Conservation (phyloP, 2,329 filamentous ascomycete species). For the Capronia coronata region DNA sequence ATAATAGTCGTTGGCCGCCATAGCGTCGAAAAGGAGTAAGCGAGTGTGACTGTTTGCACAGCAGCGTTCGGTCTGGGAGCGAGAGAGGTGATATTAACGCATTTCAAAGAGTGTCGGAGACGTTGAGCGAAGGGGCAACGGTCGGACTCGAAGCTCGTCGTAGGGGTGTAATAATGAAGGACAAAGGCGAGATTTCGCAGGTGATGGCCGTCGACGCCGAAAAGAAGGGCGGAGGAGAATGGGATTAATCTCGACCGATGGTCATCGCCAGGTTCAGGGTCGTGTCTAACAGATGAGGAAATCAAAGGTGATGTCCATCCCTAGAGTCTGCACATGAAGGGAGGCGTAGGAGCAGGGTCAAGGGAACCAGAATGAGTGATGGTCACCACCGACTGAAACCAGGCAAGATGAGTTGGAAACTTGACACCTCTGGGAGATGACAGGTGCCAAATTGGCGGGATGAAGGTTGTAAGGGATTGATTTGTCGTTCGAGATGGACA, state of each 20-base stretch:
- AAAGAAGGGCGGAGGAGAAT: conserved; percentile 2
- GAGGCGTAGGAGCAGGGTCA: not conserved
- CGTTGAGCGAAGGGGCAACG: not conserved
- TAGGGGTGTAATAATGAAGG: not conserved
- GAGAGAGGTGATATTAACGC: not conserved
- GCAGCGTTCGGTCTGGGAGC: not conserved
- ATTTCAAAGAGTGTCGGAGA: not conserved
- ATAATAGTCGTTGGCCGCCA: conserved; percentile 65
- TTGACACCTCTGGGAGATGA: not conserved
- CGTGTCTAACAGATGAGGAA: not conserved
- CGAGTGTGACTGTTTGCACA: conserved; percentile 2
- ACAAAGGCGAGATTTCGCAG: not conserved
- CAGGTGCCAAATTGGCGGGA: not conserved
- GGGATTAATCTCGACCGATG: not conserved
- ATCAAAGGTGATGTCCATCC: not conserved
- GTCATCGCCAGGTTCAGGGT: not conserved
- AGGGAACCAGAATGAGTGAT: not conserved
- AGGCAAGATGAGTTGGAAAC: not conserved
- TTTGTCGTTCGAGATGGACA: not conserved
- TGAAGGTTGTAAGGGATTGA: conserved; percentile 3
- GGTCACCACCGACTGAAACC: not conserved
- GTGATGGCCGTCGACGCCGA: not conserved
- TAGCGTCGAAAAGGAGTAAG: conserved; percentile 33
- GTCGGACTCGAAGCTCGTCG: not conserved
- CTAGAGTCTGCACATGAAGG: not conserved